Evolutionary conservation across 1,284 basidiomycete species (phyloP).

Genomic region (Prillingera fragicola): DNA sequence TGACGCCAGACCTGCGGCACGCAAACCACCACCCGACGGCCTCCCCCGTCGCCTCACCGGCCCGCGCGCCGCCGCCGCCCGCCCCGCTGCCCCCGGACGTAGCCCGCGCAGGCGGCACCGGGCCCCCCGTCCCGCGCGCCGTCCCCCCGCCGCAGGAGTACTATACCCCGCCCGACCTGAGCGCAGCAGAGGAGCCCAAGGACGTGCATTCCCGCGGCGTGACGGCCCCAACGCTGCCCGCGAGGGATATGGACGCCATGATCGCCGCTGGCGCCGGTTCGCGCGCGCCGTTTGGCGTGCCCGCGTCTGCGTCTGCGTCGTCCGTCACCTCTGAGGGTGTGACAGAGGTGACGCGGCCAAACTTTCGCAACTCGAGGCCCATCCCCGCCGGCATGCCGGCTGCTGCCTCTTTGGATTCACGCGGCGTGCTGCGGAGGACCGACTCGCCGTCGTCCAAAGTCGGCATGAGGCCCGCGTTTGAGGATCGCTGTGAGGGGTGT

Average conservation of each 20-base stretch:
- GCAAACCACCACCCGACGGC: slow-evolving; percentile 22
- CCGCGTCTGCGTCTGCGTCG: too few relatives aligned
- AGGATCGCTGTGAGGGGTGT: slow-evolving; percentile 40
- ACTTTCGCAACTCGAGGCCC: slow-evolving; percentile 31
- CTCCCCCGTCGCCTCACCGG: slow-evolving; percentile 4
- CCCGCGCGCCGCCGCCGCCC: slow-evolving; percentile 1
- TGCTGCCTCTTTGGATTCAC: too few relatives aligned
- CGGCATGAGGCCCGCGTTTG: slow-evolving; percentile 29
- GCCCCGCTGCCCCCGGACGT: not conserved
- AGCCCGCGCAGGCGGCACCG: not conserved
- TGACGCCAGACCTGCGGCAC: slow-evolving; percentile 37
- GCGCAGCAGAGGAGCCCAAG: slow-evolving; percentile 1
- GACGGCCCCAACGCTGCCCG: too few relatives aligned
- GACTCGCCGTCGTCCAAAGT: slow-evolving; percentile 27
- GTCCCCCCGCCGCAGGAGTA: slow-evolving; percentile 16
- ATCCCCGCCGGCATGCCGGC: slow-evolving; percentile 7
- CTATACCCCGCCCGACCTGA: slow-evolving; percentile 13
- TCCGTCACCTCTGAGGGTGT: slow-evolving; percentile 10
- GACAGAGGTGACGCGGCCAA: slow-evolving; percentile 29
- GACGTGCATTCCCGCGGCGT: too few relatives aligned
- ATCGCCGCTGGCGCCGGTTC: too few relatives aligned
- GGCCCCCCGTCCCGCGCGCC: slow-evolving; percentile 11
- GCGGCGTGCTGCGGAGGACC: slow-evolving; percentile 6
- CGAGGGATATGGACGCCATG: too few relatives aligned
- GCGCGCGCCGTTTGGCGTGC: too few relatives aligned